Conservation (phyloP, 441 rosid genomes). For the Gossypium laxum region DNA sequence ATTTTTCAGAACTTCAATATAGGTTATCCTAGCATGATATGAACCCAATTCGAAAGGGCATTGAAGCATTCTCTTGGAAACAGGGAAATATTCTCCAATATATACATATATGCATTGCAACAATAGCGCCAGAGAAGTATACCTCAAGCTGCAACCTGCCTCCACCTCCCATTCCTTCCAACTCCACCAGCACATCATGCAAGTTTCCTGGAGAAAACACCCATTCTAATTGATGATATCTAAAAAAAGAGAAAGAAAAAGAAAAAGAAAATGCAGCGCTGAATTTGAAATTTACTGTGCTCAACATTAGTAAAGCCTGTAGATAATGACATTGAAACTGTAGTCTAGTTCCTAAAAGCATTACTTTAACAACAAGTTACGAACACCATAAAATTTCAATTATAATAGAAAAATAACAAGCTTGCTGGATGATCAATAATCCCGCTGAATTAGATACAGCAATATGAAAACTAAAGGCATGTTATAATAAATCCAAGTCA, state of each 20-base stretch:
- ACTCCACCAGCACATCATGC: slow-evolving; percentile 62
- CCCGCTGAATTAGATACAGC: not conserved
- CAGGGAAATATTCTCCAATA: not conserved
- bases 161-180: slow-evolving; percentile 97
- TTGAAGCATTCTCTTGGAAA: no score
- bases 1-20: no score
- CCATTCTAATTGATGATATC: slow-evolving; percentile 9
- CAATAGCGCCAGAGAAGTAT: slow-evolving; percentile 21
- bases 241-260: slow-evolving; percentile 2
- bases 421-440: not conserved
- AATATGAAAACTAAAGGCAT: slow-evolving; percentile 1
- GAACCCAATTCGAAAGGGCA: no score
- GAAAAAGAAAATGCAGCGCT: slow-evolving; percentile 7
- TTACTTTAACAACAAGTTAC: not conserved
- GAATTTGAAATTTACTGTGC: slow-evolving; percentile 1
- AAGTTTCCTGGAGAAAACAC: slow-evolving; percentile 38
- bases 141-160: slow-evolving; percentile 85
- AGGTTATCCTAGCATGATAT: no score
- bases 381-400: not conserved
- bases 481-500: not conserved
- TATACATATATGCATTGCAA: not conserved
- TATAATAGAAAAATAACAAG: not conserved
- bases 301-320: not conserved
- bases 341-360: not conserved
- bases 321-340: not conserved